These are phyloP conservation scores for Alternaria sp. DNA, from an alignment of 2,329 filamentous ascomycete species.

Conservation along the genomic window DNA sequence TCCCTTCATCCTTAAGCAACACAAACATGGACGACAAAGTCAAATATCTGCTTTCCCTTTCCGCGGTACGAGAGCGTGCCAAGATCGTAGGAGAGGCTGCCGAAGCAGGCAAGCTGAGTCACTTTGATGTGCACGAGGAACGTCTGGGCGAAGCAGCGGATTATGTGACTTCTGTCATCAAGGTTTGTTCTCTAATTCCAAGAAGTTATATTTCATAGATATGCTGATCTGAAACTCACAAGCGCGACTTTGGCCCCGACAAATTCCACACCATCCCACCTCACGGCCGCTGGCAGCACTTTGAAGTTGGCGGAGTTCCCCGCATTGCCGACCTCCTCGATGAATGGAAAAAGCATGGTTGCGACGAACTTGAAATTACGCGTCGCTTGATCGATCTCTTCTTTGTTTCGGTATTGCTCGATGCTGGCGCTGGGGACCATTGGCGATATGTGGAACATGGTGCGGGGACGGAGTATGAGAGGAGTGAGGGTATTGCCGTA, in stretches of 20 bases:
- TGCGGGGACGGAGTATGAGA: constrained; percentile 76
- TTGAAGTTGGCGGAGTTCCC: constrained; percentile 75
- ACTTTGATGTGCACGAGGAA: constrained; percentile 84
- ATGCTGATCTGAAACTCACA: neutral
- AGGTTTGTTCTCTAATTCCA: constrained; percentile 60
- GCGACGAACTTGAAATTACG: constrained; percentile 74
- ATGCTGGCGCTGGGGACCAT: constrained; percentile 83
- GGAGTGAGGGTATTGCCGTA: constrained; percentile 85
- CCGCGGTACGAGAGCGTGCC: constrained; percentile 36
- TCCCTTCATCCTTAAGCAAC: neutral
- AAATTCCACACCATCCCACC: constrained; percentile 62
- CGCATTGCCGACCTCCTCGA: constrained; percentile 71
- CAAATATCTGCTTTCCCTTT: constrained; percentile 35
- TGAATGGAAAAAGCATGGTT: constrained; percentile 59
- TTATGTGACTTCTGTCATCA: constrained; percentile 88
- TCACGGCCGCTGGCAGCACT: constrained; percentile 83
- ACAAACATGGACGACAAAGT: constrained; percentile 29
- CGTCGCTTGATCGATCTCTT: constrained; percentile 78
- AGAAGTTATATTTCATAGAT: no score
- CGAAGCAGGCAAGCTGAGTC: constrained; percentile 62
- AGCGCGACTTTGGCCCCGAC: constrained; percentile 72
- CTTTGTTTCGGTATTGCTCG: constrained; percentile 78
- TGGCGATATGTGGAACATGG: constrained; percentile 92
- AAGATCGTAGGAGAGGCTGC: constrained; percentile 34
- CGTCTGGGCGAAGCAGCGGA: constrained; percentile 80